A percentile compares a stretch with the other conserved stretches of the same genome.
Conservation (phyloP, 139 green algal genomes). For the Astrephomene gubernaculifera region DNA sequence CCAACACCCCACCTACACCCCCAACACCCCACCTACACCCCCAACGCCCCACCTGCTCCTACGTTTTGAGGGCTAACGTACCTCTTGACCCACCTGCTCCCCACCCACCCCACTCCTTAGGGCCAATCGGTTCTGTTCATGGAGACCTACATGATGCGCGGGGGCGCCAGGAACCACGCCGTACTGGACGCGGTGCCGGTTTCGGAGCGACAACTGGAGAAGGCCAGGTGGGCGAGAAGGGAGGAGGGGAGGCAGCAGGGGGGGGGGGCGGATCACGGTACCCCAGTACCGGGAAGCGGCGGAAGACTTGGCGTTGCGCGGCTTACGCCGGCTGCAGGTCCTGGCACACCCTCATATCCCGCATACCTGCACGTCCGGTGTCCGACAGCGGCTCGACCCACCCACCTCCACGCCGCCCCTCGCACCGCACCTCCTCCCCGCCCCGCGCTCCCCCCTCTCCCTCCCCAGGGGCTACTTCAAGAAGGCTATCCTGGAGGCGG, state of each 20-base stretch:
- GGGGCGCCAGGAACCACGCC: slow-evolving; percentile 70
- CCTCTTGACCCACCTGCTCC: neutral
- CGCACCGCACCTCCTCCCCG: neutral
- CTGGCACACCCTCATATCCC: too few species aligned
- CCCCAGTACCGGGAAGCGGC: too few species aligned
- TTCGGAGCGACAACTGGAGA: slow-evolving; percentile 52
- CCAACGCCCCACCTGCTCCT: neutral
- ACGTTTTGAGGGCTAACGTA: too few species aligned
- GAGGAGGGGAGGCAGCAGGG: neutral
- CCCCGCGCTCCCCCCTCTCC: neutral
- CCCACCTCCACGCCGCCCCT: neutral
- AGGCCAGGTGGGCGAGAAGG: slow-evolving; percentile 38
- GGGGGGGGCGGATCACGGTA: too few species aligned
- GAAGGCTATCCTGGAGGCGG: slow-evolving; percentile 88
- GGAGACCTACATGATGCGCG: slow-evolving; percentile 82
- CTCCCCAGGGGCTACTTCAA: slow-evolving; percentile 56
- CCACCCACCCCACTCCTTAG: slow-evolving; percentile 29
- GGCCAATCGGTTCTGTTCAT: slow-evolving; percentile 86
- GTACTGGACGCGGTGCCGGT: slow-evolving; percentile 91
- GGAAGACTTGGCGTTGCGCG: too few species aligned
- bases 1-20: neutral
- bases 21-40: neutral
- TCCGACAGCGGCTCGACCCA: too few species aligned
- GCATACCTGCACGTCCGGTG: too few species aligned
- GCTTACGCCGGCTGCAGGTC: too few species aligned